Evolutionary conservation across 805 yeast genomes (phyloP).

Genomic region (Teunomyces barrocoloradensis): DNA sequence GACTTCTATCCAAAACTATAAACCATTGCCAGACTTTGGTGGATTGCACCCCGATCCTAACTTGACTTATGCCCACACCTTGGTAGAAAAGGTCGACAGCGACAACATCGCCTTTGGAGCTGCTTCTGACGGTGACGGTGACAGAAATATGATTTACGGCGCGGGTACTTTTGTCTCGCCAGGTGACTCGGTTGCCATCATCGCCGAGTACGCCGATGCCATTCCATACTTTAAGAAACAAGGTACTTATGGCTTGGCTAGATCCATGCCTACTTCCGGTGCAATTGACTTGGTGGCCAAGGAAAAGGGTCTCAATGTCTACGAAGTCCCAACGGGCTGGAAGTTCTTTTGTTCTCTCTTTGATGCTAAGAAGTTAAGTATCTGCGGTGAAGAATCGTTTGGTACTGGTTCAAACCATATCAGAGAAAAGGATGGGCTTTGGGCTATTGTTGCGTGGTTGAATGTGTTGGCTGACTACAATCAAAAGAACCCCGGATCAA

Average conservation of each 20-base stretch:
- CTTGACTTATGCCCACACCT: constrained; percentile 85
- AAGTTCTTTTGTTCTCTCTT: constrained; percentile 94
- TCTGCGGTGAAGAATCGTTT: constrained; percentile 97
- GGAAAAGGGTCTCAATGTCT: constrained; percentile 65
- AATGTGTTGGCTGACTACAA: constrained; percentile 87
- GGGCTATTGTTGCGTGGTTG: constrained; percentile 98
- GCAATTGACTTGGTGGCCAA: constrained; percentile 92
- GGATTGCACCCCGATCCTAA: constrained; percentile 98
- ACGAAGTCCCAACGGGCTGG: constrained; percentile 99
- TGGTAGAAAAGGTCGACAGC: constrained; percentile 82
- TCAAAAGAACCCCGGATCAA: constrained; percentile 51
- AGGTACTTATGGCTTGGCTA: constrained; percentile 90
- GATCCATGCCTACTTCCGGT: constrained; percentile 96
- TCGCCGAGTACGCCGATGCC: constrained; percentile 83
- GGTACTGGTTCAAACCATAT: constrained; percentile 98
- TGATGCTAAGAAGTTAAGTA: constrained; percentile 88
- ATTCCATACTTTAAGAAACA: constrained; percentile 89
- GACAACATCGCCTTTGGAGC: constrained; percentile 91
- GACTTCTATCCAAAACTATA: constrained; percentile 71
- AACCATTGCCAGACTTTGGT: constrained; percentile 88
- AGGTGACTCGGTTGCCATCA: constrained; percentile 96
- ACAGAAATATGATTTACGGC: constrained; percentile 97
- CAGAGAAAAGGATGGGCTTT: constrained; percentile 95
- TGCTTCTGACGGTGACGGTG: constrained; percentile 99
- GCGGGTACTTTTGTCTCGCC: constrained; percentile 94